A percentile compares a stretch with the other conserved stretches of the same genome.
Conservation (phyloP, 495 filamentous ascomycete species). For the Letharia columbiana region DNA sequence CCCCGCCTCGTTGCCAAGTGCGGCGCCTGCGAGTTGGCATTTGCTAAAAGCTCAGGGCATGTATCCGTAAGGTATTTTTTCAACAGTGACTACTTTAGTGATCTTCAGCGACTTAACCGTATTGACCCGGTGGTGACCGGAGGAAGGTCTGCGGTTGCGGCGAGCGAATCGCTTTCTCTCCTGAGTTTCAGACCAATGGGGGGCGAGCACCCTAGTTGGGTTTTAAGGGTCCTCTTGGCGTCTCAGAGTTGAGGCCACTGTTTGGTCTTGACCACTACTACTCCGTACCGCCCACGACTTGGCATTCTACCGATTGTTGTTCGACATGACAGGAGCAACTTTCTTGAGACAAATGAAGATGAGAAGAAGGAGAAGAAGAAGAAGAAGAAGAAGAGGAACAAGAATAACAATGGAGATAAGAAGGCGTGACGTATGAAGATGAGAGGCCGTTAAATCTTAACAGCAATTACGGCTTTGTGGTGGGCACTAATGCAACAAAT, state of each 20-base stretch:
- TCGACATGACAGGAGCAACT: not conserved
- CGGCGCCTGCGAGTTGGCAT: not conserved
- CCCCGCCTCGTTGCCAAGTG: not conserved
- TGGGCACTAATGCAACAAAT: slow-evolving; percentile 5
- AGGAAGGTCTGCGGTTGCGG: slow-evolving; percentile 1
- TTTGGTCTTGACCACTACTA: not conserved
- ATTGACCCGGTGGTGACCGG: not conserved
- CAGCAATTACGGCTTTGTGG: not conserved
- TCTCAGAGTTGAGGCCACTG: not conserved
- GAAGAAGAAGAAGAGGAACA: too few species aligned
- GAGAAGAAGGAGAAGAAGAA: too few species aligned
- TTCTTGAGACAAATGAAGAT: not conserved
- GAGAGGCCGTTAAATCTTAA: not conserved
- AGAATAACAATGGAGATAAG: too few species aligned
- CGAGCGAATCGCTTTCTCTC: slow-evolving; percentile 1
- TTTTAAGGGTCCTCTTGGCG: not conserved
- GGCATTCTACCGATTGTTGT: not conserved
- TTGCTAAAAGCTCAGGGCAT: not conserved
- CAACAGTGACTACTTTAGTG: not conserved
- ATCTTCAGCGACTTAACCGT: not conserved
- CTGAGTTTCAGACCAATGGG: not conserved
- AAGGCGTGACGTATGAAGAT: not conserved
- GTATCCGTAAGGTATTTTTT: not conserved
- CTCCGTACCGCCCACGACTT: not conserved
- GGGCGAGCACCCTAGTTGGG: not conserved